A percentile compares a stretch with the other conserved stretches of the same genome.
Evolutionary conservation across 352 stramenopile genomes (phyloP).

Genomic region (Globisporangium mamillatum): DNA sequence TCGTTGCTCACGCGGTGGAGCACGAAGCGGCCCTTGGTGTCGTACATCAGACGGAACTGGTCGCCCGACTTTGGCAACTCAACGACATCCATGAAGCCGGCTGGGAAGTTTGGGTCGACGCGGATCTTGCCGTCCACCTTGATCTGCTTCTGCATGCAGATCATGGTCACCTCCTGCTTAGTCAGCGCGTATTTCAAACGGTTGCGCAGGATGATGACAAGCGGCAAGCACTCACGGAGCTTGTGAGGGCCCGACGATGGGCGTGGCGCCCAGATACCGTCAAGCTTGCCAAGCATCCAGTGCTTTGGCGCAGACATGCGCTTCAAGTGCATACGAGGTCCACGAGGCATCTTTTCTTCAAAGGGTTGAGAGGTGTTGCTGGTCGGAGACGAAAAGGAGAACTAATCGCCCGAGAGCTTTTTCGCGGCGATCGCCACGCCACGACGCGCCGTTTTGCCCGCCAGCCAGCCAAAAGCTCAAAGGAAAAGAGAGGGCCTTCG

Average conservation of each 20-base stretch:
- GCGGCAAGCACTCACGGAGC: conserved; percentile 96
- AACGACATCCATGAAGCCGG: conserved; percentile 99
- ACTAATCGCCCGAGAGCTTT: conserved; percentile 22
- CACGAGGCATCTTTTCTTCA: conserved; percentile 66
- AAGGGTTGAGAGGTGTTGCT: conserved; percentile 20
- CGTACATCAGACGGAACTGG: conserved; percentile 97
- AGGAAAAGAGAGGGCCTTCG: neutral
- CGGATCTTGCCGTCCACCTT: conserved; percentile 97
- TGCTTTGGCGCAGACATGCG: conserved; percentile 85
- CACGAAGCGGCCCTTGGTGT: conserved; percentile 99
- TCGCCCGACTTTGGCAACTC: conserved; percentile 96
- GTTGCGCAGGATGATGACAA: conserved; percentile 98
- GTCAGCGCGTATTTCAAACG: conserved; percentile 99
- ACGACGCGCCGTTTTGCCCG: neutral
- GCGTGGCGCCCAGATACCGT: conserved; percentile 91
- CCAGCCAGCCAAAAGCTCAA: neutral
- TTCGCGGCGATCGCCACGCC: too few relatives aligned
- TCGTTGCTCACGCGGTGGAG: conserved; percentile 95
- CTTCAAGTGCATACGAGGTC: conserved; percentile 87
- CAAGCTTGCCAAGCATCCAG: conserved; percentile 90
- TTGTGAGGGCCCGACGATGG: conserved; percentile 98
- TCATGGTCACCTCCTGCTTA: conserved; percentile 97
- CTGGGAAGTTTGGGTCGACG: conserved; percentile 98
- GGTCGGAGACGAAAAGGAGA: conserved; percentile 56
- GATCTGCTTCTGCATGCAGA: conserved; percentile 99